These are phyloP conservation scores for Talaromyces nanjingensis DNA, from an alignment of 495 filamentous ascomycete species.

Conservation along the genomic window DNA sequence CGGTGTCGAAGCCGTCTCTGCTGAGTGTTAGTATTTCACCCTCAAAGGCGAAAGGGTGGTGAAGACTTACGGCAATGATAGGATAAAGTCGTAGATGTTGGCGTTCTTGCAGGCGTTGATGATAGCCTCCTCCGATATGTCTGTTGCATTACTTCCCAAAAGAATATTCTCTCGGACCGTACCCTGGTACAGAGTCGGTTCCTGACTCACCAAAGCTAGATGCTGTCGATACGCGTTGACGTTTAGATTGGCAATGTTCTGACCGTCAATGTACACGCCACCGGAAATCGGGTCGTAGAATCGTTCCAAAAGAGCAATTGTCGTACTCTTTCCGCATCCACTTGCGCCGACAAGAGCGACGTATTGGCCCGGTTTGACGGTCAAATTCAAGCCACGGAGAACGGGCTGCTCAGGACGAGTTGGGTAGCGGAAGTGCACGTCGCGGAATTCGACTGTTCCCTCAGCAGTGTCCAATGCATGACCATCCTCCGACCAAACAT, in stretches of 20 bases:
- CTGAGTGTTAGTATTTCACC: constrained; percentile 23
- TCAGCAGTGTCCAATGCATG: constrained; percentile 49
- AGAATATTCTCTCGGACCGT: constrained; percentile 61
- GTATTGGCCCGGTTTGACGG: constrained; percentile 68
- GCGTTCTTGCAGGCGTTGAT: constrained; percentile 75
- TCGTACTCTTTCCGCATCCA: constrained; percentile 80
- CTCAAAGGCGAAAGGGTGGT: background rate
- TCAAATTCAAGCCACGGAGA: constrained; percentile 64
- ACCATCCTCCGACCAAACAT: constrained; percentile 75
- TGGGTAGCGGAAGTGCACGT: constrained; percentile 78
- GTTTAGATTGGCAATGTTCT: constrained; percentile 67
- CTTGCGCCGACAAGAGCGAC: constrained; percentile 75
- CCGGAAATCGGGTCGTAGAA: constrained; percentile 80
- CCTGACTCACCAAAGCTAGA: constrained; percentile 77
- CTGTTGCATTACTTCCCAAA: constrained; percentile 55
- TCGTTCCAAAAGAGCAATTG: constrained; percentile 71
- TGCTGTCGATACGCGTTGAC: constrained; percentile 70
- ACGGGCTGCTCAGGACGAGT: constrained; percentile 75
- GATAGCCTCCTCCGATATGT: constrained; percentile 61
- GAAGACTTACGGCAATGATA: constrained; percentile 49
- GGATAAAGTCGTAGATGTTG: constrained; percentile 90
- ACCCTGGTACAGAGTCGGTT: constrained; percentile 83
- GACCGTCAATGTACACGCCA: constrained; percentile 64
- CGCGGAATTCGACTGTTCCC: constrained; percentile 67
- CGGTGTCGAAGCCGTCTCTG: constrained; percentile 65